Evolutionary conservation across 75 land plant genomes (phyloP).

Genomic region (Cryptomeria japonica): DNA sequence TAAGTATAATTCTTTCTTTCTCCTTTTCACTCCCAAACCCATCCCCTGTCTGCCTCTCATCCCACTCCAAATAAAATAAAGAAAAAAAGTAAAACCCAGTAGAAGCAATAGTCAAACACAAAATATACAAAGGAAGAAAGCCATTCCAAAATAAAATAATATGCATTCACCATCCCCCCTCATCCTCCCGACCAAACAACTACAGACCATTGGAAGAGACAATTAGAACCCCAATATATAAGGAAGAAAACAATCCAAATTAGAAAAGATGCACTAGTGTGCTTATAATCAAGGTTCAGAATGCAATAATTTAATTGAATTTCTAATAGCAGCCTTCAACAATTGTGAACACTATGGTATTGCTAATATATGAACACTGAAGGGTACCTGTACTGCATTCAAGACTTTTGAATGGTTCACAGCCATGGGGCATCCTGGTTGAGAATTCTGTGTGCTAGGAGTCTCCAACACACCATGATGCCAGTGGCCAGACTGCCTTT

Average conservation of each 20-base stretch:
- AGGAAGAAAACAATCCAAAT: neutral
- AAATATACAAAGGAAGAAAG: too few relatives aligned
- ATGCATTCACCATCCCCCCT: too few relatives aligned
- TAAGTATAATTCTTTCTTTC: neutral
- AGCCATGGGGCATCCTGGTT: conserved; percentile 41
- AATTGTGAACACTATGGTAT: neutral
- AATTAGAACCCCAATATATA: neutral
- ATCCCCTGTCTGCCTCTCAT: neutral
- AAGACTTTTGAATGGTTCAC: conserved; percentile 76
- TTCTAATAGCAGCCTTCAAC: neutral
- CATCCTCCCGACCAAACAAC: neutral
- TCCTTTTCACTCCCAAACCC: neutral
- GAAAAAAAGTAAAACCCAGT: too few relatives aligned
- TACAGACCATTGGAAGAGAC: neutral
- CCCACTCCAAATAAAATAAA: too few relatives aligned
- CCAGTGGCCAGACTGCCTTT: conserved; percentile 78
- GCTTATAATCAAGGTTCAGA: neutral
- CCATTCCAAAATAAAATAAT: too few relatives aligned
- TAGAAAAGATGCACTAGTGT: neutral
- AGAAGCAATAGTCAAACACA: too few relatives aligned
- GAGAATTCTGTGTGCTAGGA: conserved; percentile 41
- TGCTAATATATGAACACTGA: neutral
- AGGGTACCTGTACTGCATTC: conserved; percentile 65
- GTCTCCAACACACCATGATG: conserved; percentile 51
- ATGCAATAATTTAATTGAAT: neutral